A percentile compares a stretch with the other conserved stretches of the same genome.
Evolutionary conservation across 148 eudicot genomes (phyloP).

Genomic region (Amaranthus cruentus): DNA sequence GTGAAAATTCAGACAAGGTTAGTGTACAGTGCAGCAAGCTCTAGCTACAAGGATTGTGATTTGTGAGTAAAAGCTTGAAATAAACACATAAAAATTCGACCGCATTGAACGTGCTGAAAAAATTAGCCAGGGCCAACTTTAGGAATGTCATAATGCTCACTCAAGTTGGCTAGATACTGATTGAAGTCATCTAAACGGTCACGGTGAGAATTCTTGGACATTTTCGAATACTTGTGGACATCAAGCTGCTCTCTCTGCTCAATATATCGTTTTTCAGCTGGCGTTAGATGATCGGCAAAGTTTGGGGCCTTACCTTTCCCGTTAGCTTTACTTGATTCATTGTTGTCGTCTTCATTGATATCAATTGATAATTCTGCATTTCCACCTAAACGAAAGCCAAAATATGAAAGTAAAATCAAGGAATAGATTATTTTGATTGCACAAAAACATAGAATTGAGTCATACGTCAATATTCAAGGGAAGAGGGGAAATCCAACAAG

Average conservation of each 20-base stretch:
- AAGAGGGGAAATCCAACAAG: not conserved
- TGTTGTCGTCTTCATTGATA: slow-evolving; percentile 27
- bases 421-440: not conserved
- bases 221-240: slow-evolving; percentile 61
- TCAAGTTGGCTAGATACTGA: slow-evolving; percentile 84
- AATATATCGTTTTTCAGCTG: slow-evolving; percentile 91
- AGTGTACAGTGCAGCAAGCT: no score
- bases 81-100: no score
- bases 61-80: no score
- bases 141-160: slow-evolving; percentile 97
- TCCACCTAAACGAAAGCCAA: slow-evolving; percentile 27
- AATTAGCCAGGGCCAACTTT: slow-evolving; percentile 93
- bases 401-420: not conserved
- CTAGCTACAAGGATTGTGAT: no score
- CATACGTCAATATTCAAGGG: not conserved
- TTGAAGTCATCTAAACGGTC: slow-evolving; percentile 86
- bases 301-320: slow-evolving; percentile 38
- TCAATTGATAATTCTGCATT: slow-evolving; percentile 27
- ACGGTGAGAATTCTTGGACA: slow-evolving; percentile 78
- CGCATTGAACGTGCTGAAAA: no score
- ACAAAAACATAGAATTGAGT: not conserved
- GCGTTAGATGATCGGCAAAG: slow-evolving; percentile 58
- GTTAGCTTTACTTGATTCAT: slow-evolving; percentile 26
- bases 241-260: slow-evolving; percentile 81
- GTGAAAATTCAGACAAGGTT: no score